Percentiles rank a stretch among this genome's conserved stretches.
phyloP scores from a whole-genome alignment of 352 stramenopile genomes.

The Pythium scleroteichum region DNA sequence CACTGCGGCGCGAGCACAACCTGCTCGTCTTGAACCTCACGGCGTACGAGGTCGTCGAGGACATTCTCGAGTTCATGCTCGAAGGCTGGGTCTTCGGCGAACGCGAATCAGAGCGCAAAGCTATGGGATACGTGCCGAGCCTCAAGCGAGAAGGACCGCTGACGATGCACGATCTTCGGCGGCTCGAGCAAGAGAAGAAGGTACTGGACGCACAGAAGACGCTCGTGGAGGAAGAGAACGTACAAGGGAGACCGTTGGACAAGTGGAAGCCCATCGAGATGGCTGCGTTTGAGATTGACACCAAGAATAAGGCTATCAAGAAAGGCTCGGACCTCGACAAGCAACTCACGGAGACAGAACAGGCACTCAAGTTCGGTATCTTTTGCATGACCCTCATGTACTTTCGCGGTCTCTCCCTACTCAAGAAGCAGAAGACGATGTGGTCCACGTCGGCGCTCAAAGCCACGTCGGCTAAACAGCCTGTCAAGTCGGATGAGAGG shows the following conservation, averaged over 20 bases:
- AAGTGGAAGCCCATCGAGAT: conserved; percentile 82
- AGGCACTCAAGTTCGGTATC: conserved; percentile 94
- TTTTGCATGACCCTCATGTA: conserved; percentile 97
- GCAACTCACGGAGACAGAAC: conserved; percentile 85
- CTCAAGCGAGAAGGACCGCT: conserved; percentile 80
- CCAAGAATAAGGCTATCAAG: conserved; percentile 63
- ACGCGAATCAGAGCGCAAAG: conserved; percentile 73
- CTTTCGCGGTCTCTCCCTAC: conserved; percentile 89
- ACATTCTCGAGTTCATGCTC: conserved; percentile 94
- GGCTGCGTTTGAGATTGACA: conserved; percentile 49
- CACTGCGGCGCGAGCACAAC: conserved; percentile 88
- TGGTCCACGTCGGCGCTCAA: conserved; percentile 63
- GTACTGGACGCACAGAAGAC: conserved; percentile 40
- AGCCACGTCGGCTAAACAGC: conserved; percentile 15
- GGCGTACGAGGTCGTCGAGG: conserved; percentile 90
- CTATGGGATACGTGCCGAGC: conserved; percentile 81
- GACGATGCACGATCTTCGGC: conserved; percentile 66
- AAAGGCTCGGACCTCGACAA: conserved; percentile 67
- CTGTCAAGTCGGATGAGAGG: conserved; percentile 38
- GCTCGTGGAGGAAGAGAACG: conserved; percentile 36
- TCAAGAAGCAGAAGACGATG: conserved; percentile 81
- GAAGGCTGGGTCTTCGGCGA: conserved; percentile 97
- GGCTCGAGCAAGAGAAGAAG: conserved; percentile 52
- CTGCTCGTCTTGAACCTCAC: conserved; percentile 83
- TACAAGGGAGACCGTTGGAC: conserved; percentile 55